phyloP scores from a whole-genome alignment of 2,329 filamentous ascomycete genomes.

The Aspergillus pseudoglaucus region DNA sequence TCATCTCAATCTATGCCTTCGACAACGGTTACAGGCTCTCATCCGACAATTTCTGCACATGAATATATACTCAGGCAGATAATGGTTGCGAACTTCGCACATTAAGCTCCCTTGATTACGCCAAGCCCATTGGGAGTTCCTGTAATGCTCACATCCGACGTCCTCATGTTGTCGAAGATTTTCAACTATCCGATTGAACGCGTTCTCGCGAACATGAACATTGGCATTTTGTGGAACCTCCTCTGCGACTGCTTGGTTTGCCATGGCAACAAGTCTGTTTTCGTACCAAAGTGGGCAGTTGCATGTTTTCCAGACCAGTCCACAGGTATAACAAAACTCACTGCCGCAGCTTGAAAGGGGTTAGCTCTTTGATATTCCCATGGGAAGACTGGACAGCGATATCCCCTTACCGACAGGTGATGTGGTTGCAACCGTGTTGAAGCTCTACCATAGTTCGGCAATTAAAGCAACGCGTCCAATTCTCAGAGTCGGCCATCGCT shows the following conservation, averaged over 20 bases:
- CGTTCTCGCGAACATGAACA: neutral
- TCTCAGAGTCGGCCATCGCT: conserved; percentile 2
- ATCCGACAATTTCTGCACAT: conserved; percentile 8
- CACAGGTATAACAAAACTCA: conserved; percentile 9
- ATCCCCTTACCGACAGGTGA: conserved; percentile 10
- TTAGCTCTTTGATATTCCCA: conserved; percentile 1
- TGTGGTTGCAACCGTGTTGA: conserved; percentile 11
- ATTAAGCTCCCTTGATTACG: neutral
- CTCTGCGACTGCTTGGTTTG: conserved; percentile 4
- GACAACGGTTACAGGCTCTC: conserved; percentile 1
- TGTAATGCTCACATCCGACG: conserved; percentile 7
- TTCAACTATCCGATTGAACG: conserved; percentile 3
- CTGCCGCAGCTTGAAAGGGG: conserved; percentile 3
- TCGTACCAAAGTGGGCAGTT: conserved; percentile 7
- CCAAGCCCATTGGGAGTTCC: conserved; percentile 6
- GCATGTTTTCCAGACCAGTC: conserved; percentile 5
- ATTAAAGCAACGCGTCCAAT: conserved; percentile 10
- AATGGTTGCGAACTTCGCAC: neutral
- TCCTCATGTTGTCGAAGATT: conserved; percentile 6
- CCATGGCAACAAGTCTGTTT: conserved; percentile 2
- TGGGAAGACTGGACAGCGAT: neutral
- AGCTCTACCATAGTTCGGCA: conserved; percentile 13
- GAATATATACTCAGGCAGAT: conserved; percentile 6
- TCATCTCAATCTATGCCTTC: neutral
- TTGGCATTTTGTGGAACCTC: conserved; percentile 3